Evolutionary conservation across 129 eudicot genomes (phyloP).

Genomic region (Centrapalus pauciflorus): DNA sequence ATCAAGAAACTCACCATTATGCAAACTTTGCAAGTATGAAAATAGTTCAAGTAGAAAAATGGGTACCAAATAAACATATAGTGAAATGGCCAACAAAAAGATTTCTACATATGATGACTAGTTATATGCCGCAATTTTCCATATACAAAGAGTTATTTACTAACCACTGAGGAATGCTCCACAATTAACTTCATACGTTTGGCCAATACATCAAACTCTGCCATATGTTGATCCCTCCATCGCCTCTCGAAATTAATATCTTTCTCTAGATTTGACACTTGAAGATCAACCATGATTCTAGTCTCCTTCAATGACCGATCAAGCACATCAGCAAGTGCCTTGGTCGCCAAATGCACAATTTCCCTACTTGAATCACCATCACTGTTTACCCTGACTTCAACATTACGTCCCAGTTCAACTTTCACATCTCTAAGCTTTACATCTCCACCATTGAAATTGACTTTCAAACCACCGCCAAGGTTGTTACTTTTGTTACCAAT

Average conservation of each 20-base stretch:
- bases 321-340: slow-evolving; percentile 40
- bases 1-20: background rate
- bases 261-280: slow-evolving; percentile 14
- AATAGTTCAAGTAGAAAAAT: background rate
- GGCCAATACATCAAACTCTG: slow-evolving; percentile 60
- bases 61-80: background rate
- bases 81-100: slow-evolving; percentile 1
- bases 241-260: slow-evolving; percentile 33
- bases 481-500: slow-evolving; percentile 4
- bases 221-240: slow-evolving; percentile 56
- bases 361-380: slow-evolving; percentile 12
- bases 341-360: slow-evolving; percentile 31
- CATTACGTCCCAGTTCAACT: slow-evolving; percentile 29
- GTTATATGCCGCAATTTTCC: background rate
- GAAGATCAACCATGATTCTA: slow-evolving; percentile 24
- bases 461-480: background rate
- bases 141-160: slow-evolving; percentile 21
- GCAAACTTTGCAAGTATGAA: slow-evolving; percentile 24
- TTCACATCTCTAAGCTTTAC: slow-evolving; percentile 40
- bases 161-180: slow-evolving; percentile 44
- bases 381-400: slow-evolving; percentile 1
- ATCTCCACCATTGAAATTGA: slow-evolving; percentile 3
- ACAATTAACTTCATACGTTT: slow-evolving; percentile 59
- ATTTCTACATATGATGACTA: background rate
- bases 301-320: slow-evolving; percentile 54